These are phyloP conservation scores for Candolleomyces efflorescens DNA, from an alignment of 768 basidiomycete genomes.

Conservation along the genomic window DNA sequence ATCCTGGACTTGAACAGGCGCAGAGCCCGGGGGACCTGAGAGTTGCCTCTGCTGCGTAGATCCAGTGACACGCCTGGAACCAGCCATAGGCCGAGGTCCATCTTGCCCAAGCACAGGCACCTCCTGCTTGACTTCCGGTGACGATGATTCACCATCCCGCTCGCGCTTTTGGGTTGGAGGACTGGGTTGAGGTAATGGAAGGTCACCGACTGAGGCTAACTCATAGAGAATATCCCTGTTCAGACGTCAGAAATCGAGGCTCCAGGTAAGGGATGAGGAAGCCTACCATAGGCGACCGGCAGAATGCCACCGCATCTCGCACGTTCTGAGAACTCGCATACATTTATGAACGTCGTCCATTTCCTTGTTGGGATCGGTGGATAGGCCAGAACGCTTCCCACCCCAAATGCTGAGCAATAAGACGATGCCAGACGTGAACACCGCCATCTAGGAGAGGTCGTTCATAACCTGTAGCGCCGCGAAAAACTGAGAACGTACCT, in stretches of 20 bases:
- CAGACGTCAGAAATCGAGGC: neutral
- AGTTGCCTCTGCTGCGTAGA: slow-evolving; percentile 7
- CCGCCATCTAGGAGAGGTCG: slow-evolving; percentile 24
- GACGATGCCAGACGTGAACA: slow-evolving; percentile 49
- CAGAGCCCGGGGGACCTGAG: neutral
- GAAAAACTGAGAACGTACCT: slow-evolving; percentile 22
- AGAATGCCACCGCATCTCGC: slow-evolving; percentile 40
- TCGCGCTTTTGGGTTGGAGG: slow-evolving; percentile 59
- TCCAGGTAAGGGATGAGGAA: neutral
- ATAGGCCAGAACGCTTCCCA: slow-evolving; percentile 45
- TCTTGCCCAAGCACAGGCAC: slow-evolving; percentile 7
- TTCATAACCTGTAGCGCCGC: neutral
- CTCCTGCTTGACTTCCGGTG: slow-evolving; percentile 4
- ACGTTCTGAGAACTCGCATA: slow-evolving; percentile 44
- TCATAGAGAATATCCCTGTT: slow-evolving; percentile 71
- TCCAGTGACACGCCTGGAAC: slow-evolving; percentile 28
- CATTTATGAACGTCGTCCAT: slow-evolving; percentile 66
- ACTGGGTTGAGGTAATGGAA: slow-evolving; percentile 58
- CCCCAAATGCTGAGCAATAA: slow-evolving; percentile 68
- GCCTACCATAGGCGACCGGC: slow-evolving; percentile 43
- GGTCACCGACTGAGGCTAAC: slow-evolving; percentile 64
- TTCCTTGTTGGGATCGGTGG: slow-evolving; percentile 47
- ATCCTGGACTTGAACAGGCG: neutral
- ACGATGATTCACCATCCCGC: slow-evolving; percentile 49
- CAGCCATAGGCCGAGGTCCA: slow-evolving; percentile 25